Evolutionary conservation across 2,329 filamentous ascomycete species (phyloP).

Genomic region (Colletotrichum brevisporum): DNA sequence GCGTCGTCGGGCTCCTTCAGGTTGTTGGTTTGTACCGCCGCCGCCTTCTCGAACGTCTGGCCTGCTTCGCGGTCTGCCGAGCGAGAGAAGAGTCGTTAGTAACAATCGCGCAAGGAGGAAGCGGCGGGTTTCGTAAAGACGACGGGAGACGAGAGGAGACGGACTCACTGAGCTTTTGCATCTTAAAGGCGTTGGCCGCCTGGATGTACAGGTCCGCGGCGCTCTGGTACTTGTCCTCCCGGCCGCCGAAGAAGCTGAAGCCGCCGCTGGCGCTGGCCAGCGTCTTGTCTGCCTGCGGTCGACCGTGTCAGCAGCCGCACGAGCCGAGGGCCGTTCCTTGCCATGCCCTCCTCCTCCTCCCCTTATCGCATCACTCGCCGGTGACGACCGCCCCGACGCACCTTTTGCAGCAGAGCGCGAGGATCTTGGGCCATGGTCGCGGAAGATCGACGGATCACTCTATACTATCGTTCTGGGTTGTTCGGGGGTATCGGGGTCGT

Average conservation of each 20-base stretch:
- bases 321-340: neutral
- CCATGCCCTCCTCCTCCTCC: too few relatives aligned
- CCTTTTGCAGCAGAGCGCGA: conserved; percentile 83
- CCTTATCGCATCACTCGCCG: neutral
- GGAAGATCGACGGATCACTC: conserved; percentile 16
- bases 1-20: conserved; percentile 94
- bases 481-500: conserved; percentile 13
- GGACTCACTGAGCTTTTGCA: conserved; percentile 83
- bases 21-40: conserved; percentile 82
- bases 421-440: conserved; percentile 81
- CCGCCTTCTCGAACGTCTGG: conserved; percentile 87
- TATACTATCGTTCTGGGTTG: neutral
- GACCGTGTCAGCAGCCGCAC: conserved; percentile 7
- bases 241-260: conserved; percentile 91
- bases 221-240: conserved; percentile 89
- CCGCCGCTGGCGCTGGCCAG: conserved; percentile 81
- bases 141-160: neutral
- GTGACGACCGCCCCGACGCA: conserved; percentile 51
- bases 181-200: conserved; percentile 91
- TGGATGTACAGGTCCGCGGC: conserved; percentile 90
- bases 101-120: neutral
- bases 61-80: conserved; percentile 84
- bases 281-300: conserved; percentile 85
- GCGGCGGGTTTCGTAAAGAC: too few relatives aligned
- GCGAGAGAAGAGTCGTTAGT: neutral